Evolutionary conservation across 371 early-diverging fungal species (phyloP).

Genomic region (Funneliformis caledonium): DNA sequence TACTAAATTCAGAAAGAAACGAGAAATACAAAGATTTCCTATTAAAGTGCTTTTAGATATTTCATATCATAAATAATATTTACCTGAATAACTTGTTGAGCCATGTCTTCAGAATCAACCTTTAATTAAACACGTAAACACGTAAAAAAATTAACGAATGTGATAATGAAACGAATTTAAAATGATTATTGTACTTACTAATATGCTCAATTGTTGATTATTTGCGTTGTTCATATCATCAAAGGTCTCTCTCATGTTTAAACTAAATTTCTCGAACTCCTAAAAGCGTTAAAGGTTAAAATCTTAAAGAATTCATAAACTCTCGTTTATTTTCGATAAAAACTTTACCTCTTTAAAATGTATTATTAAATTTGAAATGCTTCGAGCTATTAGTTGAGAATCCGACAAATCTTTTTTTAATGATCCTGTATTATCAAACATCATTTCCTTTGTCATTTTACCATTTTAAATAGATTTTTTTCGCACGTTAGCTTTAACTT

Average conservation of each 20-base stretch:
- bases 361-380: background rate
- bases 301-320: background rate
- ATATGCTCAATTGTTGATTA: background rate
- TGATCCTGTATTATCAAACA: background rate
- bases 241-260: background rate
- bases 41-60: background rate
- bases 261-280: constrained; percentile 1
- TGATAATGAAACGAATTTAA: background rate
- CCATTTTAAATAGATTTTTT: background rate
- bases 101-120: too few species aligned
- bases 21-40: too few species aligned
- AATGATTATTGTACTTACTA: background rate
- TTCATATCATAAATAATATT: background rate
- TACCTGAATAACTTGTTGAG: too few species aligned
- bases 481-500: background rate
- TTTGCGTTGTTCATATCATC: background rate
- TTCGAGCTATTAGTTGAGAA: background rate
- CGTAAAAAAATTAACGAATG: background rate
- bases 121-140: too few species aligned
- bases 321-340: background rate
- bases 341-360: constrained; percentile 1
- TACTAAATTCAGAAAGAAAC: background rate
- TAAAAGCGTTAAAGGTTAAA: background rate
- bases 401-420: constrained; percentile 22
- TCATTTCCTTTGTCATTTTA: background rate